A percentile compares a stretch with the other conserved stretches of the same genome.
phyloP scores from a whole-genome alignment of 352 stramenopile species.

The Globisporangium takayamanum region DNA sequence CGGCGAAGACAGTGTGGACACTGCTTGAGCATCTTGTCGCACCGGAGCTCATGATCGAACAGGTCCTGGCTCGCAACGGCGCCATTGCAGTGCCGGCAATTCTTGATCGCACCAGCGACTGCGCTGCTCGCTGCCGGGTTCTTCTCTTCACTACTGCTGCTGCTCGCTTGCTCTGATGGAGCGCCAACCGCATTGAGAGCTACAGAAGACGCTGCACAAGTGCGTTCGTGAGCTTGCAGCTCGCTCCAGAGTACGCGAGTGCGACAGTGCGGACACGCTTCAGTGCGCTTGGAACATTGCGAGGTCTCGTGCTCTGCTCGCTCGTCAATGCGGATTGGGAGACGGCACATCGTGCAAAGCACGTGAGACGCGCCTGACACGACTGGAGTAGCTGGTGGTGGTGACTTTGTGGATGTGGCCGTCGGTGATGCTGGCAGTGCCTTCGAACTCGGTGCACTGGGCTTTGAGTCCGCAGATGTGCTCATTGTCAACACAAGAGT shows the following conservation, averaged over 20 bases:
- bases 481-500: background rate
- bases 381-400: conserved; percentile 2
- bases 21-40: conserved; percentile 78
- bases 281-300: conserved; percentile 48
- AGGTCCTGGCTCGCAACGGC: conserved; percentile 43
- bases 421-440: background rate
- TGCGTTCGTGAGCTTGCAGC: conserved; percentile 31
- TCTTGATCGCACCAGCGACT: conserved; percentile 25
- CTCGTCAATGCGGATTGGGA: conserved; percentile 42
- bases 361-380: conserved; percentile 16
- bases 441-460: background rate
- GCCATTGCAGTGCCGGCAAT: conserved; percentile 55
- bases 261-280: conserved; percentile 35
- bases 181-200: background rate
- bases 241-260: conserved; percentile 36
- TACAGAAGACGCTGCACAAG: conserved; percentile 7
- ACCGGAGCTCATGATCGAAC: conserved; percentile 67
- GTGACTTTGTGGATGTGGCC: background rate
- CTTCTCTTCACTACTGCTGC: background rate
- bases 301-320: conserved; percentile 47
- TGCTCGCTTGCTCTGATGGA: background rate
- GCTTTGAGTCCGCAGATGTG: background rate
- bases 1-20: conserved; percentile 75
- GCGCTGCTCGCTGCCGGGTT: background rate
- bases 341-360: conserved; percentile 38